These are phyloP conservation scores for Starmerella bombicola DNA, from an alignment of 805 yeast species.

Conservation along the genomic window DNA sequence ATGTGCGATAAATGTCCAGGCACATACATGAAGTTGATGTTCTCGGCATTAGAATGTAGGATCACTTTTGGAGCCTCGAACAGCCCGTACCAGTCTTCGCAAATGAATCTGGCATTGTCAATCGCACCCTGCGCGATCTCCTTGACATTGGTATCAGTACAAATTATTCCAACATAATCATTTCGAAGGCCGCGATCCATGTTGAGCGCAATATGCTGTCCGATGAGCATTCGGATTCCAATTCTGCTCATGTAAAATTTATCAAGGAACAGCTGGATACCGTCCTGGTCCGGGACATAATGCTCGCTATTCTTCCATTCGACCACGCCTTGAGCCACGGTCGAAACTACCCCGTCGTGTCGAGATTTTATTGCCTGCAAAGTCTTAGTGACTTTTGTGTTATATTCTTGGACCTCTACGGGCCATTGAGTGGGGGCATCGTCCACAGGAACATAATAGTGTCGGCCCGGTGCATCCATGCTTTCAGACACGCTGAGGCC, in stretches of 20 bases:
- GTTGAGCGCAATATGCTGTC: conserved; percentile 82
- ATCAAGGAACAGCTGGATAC: conserved; percentile 72
- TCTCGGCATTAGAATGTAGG: conserved; percentile 58
- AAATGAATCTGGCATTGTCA: conserved; percentile 78
- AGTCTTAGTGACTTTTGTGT: conserved; percentile 50
- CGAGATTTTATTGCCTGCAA: conserved; percentile 62
- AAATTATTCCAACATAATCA: conserved; percentile 79
- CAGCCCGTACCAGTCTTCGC: conserved; percentile 81
- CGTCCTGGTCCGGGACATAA: conserved; percentile 45
- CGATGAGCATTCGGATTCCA: conserved; percentile 85
- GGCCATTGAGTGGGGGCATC: conserved; percentile 54
- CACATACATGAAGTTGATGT: conserved; percentile 71
- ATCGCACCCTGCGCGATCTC: conserved; percentile 80
- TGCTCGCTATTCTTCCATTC: conserved; percentile 61
- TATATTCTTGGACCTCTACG: conserved; percentile 58
- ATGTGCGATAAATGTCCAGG: conserved; percentile 88
- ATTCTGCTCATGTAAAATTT: conserved; percentile 81
- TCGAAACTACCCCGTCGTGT: conserved; percentile 87
- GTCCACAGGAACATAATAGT: conserved; percentile 39
- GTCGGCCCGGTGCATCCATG: conserved; percentile 23
- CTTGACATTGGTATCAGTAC: conserved; percentile 69
- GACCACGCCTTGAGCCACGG: conserved; percentile 83
- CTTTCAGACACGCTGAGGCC: not conserved
- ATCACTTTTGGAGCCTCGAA: conserved; percentile 77
- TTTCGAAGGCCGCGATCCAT: conserved; percentile 45